phyloP scores from a whole-genome alignment of 768 basidiomycete genomes.

The Kwoniella botswanensis region DNA sequence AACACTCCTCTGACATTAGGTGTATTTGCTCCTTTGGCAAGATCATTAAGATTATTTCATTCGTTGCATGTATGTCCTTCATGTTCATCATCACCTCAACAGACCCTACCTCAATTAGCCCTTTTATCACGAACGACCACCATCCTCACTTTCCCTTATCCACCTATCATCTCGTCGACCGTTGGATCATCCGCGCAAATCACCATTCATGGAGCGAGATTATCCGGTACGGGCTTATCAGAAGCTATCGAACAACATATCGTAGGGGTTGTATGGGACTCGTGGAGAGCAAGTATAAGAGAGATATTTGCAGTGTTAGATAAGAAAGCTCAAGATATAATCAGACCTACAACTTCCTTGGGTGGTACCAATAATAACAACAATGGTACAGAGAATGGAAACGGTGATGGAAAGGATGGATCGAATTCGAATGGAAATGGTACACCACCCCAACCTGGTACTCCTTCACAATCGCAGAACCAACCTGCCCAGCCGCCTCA shows the following conservation, averaged over 20 bases:
- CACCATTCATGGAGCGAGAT: slow-evolving; percentile 48
- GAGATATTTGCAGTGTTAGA: slow-evolving; percentile 49
- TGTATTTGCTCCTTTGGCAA: slow-evolving; percentile 45
- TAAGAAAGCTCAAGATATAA: slow-evolving; percentile 51
- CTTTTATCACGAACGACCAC: slow-evolving; percentile 50
- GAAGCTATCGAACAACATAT: slow-evolving; percentile 54
- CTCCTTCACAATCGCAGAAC: slow-evolving; percentile 8
- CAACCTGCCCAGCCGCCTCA: neutral
- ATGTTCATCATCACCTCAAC: slow-evolving; percentile 45
- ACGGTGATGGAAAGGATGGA: neutral
- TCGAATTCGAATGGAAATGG: slow-evolving; percentile 6
- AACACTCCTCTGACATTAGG: slow-evolving; percentile 49
- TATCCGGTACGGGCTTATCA: slow-evolving; percentile 48
- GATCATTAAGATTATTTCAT: slow-evolving; percentile 50
- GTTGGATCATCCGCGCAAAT: slow-evolving; percentile 45
- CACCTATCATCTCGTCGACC: slow-evolving; percentile 42
- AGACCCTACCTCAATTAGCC: slow-evolving; percentile 54
- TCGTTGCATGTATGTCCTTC: slow-evolving; percentile 38
- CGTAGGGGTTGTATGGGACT: slow-evolving; percentile 53
- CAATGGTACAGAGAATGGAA: neutral
- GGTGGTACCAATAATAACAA: slow-evolving; percentile 5
- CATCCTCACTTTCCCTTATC: slow-evolving; percentile 53
- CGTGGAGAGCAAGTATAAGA: slow-evolving; percentile 47
- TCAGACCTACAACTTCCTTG: slow-evolving; percentile 21
- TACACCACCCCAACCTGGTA: slow-evolving; percentile 16